Evolutionary conservation across 352 stramenopile genomes (phyloP).

Genomic region (Lagenidium giganteum): DNA sequence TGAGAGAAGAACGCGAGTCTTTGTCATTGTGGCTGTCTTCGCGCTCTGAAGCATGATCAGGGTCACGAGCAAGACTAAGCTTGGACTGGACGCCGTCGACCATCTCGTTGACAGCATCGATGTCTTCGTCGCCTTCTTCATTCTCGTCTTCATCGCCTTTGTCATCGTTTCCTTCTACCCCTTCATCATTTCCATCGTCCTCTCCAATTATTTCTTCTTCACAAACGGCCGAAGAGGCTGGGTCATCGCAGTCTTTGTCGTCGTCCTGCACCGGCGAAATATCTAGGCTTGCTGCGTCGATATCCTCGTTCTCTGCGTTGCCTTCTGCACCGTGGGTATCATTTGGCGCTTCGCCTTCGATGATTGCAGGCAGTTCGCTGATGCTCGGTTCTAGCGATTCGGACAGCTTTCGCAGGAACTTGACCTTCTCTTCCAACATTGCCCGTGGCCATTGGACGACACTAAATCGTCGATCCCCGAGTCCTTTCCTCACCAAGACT

Average conservation of each 20-base stretch:
- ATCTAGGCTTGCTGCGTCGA: too few species aligned
- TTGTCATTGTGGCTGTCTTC: constrained; percentile 8
- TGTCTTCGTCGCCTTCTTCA: constrained; percentile 3
- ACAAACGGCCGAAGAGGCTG: too few species aligned
- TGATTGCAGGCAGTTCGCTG: background rate
- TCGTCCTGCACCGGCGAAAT: background rate
- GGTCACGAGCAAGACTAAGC: constrained; percentile 3
- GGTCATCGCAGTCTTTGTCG: background rate
- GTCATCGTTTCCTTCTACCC: background rate
- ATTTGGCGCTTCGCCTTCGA: background rate
- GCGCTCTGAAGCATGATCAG: constrained; percentile 7
- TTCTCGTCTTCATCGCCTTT: constrained; percentile 3
- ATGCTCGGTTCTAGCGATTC: constrained; percentile 24
- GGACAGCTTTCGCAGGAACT: constrained; percentile 39
- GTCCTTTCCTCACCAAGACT: constrained; percentile 45
- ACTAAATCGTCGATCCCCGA: constrained; percentile 32
- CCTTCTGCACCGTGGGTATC: constrained; percentile 1
- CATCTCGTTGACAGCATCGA: background rate
- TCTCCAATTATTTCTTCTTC: background rate
- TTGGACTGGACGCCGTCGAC: background rate
- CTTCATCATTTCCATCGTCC: background rate
- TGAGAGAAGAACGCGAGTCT: constrained; percentile 12
- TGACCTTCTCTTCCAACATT: constrained; percentile 39
- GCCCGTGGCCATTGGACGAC: constrained; percentile 35
- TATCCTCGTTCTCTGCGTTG: too few species aligned